phyloP scores from a whole-genome alignment of 768 basidiomycete genomes.

The Rhodotorula sphaerocarpa region DNA sequence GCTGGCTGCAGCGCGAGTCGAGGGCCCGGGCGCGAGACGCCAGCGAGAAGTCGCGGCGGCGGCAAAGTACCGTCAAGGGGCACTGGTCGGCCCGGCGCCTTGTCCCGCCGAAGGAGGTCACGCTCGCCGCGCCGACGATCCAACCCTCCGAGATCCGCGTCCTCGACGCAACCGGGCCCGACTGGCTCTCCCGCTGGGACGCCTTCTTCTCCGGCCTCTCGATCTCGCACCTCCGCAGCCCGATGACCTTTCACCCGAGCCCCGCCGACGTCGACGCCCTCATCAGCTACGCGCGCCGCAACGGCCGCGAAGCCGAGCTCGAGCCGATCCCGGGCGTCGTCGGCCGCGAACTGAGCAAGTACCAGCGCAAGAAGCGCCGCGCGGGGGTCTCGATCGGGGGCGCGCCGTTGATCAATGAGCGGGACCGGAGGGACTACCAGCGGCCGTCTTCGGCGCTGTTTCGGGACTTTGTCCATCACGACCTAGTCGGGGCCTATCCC shows the following conservation, averaged over 20 bases:
- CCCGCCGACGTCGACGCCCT: slow-evolving; percentile 38
- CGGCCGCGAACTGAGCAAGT: slow-evolving; percentile 37
- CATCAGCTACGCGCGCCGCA: slow-evolving; percentile 30
- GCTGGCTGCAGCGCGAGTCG: slow-evolving; percentile 34
- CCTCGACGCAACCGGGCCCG: slow-evolving; percentile 20
- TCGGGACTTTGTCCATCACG: slow-evolving; percentile 24
- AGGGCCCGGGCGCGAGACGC: neutral
- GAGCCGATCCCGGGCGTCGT: slow-evolving; percentile 36
- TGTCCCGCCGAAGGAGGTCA: slow-evolving; percentile 4
- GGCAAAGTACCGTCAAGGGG: slow-evolving; percentile 24
- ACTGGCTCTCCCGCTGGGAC: slow-evolving; percentile 32
- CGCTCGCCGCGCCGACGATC: too few species aligned
- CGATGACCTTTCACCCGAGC: slow-evolving; percentile 38
- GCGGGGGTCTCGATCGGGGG: slow-evolving; percentile 5
- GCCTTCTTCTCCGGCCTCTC: slow-evolving; percentile 29
- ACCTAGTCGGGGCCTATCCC: slow-evolving; percentile 34
- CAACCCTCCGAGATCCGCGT: too few species aligned
- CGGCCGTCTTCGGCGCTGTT: slow-evolving; percentile 36
- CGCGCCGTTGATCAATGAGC: slow-evolving; percentile 36
- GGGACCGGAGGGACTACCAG: slow-evolving; percentile 37
- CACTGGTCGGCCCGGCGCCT: slow-evolving; percentile 14
- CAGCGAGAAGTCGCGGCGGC: neutral
- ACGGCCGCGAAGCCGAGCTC: slow-evolving; percentile 29
- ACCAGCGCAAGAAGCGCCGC: slow-evolving; percentile 35
- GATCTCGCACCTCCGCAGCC: slow-evolving; percentile 37